Conservation (phyloP, 768 basidiomycete genomes). For the Trametes punicea region DNA sequence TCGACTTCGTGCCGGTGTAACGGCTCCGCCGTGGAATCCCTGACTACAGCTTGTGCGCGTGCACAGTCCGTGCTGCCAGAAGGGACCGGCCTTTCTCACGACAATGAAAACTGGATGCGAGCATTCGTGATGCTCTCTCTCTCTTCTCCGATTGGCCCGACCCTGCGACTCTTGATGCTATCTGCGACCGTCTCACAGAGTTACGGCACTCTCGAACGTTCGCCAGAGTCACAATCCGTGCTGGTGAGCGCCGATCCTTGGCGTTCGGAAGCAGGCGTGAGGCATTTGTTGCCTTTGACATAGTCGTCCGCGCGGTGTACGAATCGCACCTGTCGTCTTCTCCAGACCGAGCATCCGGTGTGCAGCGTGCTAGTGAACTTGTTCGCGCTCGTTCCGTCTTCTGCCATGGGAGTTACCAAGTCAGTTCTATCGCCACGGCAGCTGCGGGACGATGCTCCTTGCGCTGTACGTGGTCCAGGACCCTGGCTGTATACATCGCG, state of each 20-base stretch:
- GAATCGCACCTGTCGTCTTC: neutral
- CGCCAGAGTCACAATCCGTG: neutral
- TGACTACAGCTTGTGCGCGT: neutral
- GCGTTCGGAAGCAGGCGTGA: neutral
- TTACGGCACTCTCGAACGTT: constrained; percentile 14
- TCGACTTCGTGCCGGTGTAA: neutral
- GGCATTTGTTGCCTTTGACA: neutral
- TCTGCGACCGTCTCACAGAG: neutral
- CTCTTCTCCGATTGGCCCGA: constrained; percentile 21
- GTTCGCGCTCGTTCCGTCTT: neutral
- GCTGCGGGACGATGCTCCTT: neutral
- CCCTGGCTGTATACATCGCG: neutral
- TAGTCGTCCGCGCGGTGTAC: neutral
- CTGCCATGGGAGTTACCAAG: neutral
- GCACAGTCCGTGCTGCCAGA: constrained; percentile 7
- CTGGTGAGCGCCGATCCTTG: constrained; percentile 12
- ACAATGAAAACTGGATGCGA: constrained; percentile 13
- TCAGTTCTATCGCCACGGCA: neutral
- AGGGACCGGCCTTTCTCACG: constrained; percentile 8
- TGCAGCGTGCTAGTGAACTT: neutral
- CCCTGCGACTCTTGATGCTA: constrained; percentile 10
- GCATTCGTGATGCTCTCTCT: constrained; percentile 15
- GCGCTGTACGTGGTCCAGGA: neutral
- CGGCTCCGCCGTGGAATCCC: constrained; percentile 3
- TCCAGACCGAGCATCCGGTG: neutral